Evolutionary conservation across 2,329 filamentous ascomycete species (phyloP).

Genomic region (Metarhizium brunneum): DNA sequence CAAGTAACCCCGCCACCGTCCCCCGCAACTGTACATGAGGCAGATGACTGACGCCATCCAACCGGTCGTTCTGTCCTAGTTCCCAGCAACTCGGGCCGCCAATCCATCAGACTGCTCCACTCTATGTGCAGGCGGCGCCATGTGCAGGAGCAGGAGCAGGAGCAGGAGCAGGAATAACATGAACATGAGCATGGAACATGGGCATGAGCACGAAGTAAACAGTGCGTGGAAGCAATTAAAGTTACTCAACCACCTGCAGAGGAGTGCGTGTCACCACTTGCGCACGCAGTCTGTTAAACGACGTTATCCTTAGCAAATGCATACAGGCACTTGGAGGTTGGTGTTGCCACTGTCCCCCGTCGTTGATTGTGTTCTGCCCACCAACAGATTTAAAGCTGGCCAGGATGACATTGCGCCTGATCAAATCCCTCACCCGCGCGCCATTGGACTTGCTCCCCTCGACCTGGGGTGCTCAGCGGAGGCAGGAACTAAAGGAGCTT

Average conservation of each 20-base stretch:
- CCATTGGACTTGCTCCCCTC: not conserved
- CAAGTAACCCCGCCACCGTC: not conserved
- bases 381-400: not conserved
- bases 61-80: not conserved
- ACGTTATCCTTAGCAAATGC: too few species aligned
- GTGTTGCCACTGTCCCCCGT: too few species aligned
- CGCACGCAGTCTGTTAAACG: too few species aligned
- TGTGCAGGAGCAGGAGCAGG: not conserved
- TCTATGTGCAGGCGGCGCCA: not conserved
- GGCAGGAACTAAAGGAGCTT: constrained; percentile 1
- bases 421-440: not conserved
- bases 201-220: not conserved
- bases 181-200: not conserved
- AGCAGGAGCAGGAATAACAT: not conserved
- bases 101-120: not conserved
- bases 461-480: not conserved
- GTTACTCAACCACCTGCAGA: not conserved
- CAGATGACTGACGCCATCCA: not conserved
- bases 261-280: not conserved
- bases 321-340: too few species aligned
- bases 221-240: too few species aligned
- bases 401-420: not conserved
- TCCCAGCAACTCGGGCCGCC: constrained; percentile 1
- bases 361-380: not conserved
- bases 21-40: not conserved